These are phyloP conservation scores for Ceratocystis papillata DNA, from an alignment of 2,329 filamentous ascomycete genomes.

Conservation along the genomic window DNA sequence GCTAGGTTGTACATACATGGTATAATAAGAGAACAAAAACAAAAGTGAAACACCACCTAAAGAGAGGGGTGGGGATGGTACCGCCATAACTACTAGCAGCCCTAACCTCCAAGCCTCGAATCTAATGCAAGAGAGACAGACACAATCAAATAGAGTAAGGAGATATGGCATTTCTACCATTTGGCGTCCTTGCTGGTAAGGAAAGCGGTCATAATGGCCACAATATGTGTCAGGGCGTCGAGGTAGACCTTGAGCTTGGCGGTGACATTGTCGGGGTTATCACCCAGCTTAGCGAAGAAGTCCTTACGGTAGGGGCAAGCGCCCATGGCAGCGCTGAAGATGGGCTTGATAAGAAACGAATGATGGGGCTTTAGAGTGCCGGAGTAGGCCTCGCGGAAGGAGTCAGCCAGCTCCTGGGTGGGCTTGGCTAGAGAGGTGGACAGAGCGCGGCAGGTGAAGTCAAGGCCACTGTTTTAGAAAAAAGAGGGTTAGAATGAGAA, in stretches of 20 bases:
- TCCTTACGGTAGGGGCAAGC: slow-evolving; percentile 87
- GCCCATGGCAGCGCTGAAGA: slow-evolving; percentile 88
- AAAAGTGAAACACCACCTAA: not conserved
- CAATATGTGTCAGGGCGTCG: slow-evolving; percentile 62
- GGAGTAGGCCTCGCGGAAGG: slow-evolving; percentile 78
- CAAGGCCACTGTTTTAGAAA: slow-evolving; percentile 56
- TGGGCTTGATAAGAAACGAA: slow-evolving; percentile 75
- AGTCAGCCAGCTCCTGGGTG: slow-evolving; percentile 65
- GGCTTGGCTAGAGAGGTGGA: slow-evolving; percentile 61
- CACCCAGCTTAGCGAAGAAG: slow-evolving; percentile 81
- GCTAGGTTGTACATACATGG: not conserved
- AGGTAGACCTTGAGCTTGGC: slow-evolving; percentile 61
- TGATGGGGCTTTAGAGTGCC: slow-evolving; percentile 86
- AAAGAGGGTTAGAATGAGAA: too few relatives aligned
- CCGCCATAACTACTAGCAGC: too few relatives aligned
- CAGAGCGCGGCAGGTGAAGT: slow-evolving; percentile 83
- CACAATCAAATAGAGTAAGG: not conserved
- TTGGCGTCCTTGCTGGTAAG: slow-evolving; percentile 46
- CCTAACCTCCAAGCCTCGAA: not conserved
- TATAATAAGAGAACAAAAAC: not conserved
- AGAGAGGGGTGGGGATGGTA: not conserved
- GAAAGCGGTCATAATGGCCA: slow-evolving; percentile 61
- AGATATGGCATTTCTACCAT: slow-evolving; percentile 36
- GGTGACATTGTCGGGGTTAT: slow-evolving; percentile 51
- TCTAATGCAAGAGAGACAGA: not conserved